Evolutionary conservation across 441 rosid species (phyloP), one percentile per base, ranked within the genome.

Genomic region (Euphorbia corollata): DNA sequence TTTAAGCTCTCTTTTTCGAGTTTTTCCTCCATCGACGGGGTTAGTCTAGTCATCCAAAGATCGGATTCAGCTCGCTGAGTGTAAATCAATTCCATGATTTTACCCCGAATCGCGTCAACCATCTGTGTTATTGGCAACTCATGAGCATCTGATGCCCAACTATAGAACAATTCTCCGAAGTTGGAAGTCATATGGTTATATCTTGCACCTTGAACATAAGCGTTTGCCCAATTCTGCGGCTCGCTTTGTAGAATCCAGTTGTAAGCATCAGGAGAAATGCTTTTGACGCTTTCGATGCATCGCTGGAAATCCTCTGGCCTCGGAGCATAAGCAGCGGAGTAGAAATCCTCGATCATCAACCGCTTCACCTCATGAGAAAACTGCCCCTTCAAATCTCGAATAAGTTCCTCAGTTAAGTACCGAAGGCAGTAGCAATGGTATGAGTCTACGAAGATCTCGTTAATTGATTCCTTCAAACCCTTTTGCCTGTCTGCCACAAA

Each of bases 111-210:
- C 71, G 85, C 82, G 66, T 92, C 92, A 34, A 92, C 94, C 97
- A 87, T 86, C 71, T 90, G 97, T 16, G 94, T 92, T 64, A 92
- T 92, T 8, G 96, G 98, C 24, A 92, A 75, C 43, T 87, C 96
- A 20, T 90, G 81, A 20, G 96, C 89, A 41, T 92, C 94, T 0
- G 97, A 79, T 7, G 76, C 86, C 91, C 97, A 92, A 61, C 84
- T 85, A 71, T 87, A 90, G 74, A 92, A 92, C 18, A 81, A 82
- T 72, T 87, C 89, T 2, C 96, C 96, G 30, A 86, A 86, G 77
- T 92, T 86, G 10, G 98, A 87, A 3, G 86, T 71, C 88, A 92
- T 66, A 72, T 90, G 94, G 72, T 87, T 88, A 79, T 90, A 92
- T 73, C 97, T 84, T 16, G 86, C 87, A 56, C 98, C 97, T 41